Conservation (phyloP, 768 basidiomycete genomes). For the Hygrophorus russula region DNA sequence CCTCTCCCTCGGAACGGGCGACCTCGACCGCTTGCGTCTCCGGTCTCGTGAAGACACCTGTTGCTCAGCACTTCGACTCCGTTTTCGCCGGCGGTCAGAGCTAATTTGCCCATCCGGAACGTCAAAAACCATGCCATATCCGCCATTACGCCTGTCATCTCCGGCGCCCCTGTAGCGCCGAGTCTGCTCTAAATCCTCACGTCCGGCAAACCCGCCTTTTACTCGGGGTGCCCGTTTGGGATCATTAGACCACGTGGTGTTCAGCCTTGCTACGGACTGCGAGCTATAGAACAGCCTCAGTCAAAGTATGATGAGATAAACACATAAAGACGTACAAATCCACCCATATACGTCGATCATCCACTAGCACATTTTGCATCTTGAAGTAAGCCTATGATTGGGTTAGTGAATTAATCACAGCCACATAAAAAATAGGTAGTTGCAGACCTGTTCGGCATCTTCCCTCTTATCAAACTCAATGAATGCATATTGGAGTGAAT, state of each 20-base stretch:
- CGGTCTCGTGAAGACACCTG: constrained; percentile 18
- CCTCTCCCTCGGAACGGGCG: constrained; percentile 14
- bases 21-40: constrained; percentile 26
- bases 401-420: neutral
- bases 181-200: constrained; percentile 66
- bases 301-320: constrained; percentile 1
- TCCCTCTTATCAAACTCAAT: constrained; percentile 94
- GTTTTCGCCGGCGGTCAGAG: constrained; percentile 32
- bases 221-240: constrained; percentile 29
- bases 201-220: constrained; percentile 49
- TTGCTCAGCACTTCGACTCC: constrained; percentile 40
- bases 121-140: constrained; percentile 82
- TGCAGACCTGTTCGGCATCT: constrained; percentile 81
- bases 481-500: constrained; percentile 96
- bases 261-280: constrained; percentile 87
- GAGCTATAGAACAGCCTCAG: constrained; percentile 40
- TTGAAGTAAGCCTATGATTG: constrained; percentile 89
- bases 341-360: constrained; percentile 97
- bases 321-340: constrained; percentile 72
- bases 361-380: constrained; percentile 98
- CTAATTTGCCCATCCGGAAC: constrained; percentile 28
- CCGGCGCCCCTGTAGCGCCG: constrained; percentile 49
- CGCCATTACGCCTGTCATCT: constrained; percentile 15
- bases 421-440: constrained; percentile 1
- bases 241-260: constrained; percentile 74